Percentiles rank a stretch among this genome's conserved stretches.
Evolutionary conservation across 805 yeast genomes (phyloP).

Genomic region (Candida gorgasii): DNA sequence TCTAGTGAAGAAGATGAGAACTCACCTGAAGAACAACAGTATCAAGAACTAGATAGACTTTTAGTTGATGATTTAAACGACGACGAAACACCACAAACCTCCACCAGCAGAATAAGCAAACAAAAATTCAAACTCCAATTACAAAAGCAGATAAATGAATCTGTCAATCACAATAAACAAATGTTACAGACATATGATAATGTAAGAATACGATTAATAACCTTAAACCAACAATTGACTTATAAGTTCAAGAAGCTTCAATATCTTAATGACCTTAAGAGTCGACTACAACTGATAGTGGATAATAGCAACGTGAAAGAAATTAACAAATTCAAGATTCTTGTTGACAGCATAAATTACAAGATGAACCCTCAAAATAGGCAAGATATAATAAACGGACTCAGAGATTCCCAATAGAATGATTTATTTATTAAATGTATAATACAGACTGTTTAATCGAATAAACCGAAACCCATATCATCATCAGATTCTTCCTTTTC

Average conservation of each 20-base stretch:
- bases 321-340: slow-evolving; percentile 23
- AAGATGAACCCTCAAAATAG: slow-evolving; percentile 10
- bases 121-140: slow-evolving; percentile 10
- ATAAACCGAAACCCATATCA: slow-evolving; percentile 81
- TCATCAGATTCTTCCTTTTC: slow-evolving; percentile 40
- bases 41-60: slow-evolving; percentile 6
- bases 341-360: slow-evolving; percentile 14
- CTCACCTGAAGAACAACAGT: slow-evolving; percentile 2
- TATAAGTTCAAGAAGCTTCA: slow-evolving; percentile 31
- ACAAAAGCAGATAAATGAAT: slow-evolving; percentile 21
- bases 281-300: slow-evolving; percentile 10
- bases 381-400: slow-evolving; percentile 6
- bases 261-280: slow-evolving; percentile 22
- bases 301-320: slow-evolving; percentile 16
- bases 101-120: too few relatives aligned
- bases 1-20: slow-evolving; percentile 7
- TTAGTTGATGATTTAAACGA: slow-evolving; percentile 13
- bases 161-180: slow-evolving; percentile 15
- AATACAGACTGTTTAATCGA: slow-evolving; percentile 63
- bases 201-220: slow-evolving; percentile 18
- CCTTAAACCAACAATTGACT: slow-evolving; percentile 19
- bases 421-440: slow-evolving; percentile 4
- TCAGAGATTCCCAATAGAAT: slow-evolving; percentile 2
- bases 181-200: slow-evolving; percentile 22
- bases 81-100: slow-evolving; percentile 1